These are phyloP conservation scores for Neonectria sp. DNA, from an alignment of 2,329 filamentous ascomycete species.

Conservation along the genomic window DNA sequence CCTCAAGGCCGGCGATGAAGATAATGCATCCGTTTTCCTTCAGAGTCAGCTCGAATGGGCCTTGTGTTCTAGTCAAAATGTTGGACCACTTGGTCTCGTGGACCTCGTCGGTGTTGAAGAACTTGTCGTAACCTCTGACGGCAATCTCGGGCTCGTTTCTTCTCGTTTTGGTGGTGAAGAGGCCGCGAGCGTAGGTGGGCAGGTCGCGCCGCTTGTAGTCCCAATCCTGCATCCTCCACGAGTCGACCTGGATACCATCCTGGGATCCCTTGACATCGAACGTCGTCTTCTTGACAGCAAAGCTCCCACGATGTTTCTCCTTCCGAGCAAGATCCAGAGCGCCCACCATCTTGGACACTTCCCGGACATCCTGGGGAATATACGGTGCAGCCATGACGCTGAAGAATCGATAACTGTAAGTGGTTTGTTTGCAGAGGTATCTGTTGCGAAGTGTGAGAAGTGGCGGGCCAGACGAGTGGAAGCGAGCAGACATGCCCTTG, in stretches of 20 bases:
- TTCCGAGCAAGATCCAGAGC: conserved; percentile 73
- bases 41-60: conserved; percentile 94
- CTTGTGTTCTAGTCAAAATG: conserved; percentile 81
- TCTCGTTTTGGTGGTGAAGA: conserved; percentile 86
- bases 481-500: conserved; percentile 9
- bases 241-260: conserved; percentile 80
- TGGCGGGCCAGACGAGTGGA: background rate
- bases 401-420: background rate
- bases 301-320: conserved; percentile 70
- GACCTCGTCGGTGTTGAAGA: conserved; percentile 95
- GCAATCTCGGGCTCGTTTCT: conserved; percentile 82
- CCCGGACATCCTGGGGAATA: conserved; percentile 76
- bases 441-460: conserved; percentile 23
- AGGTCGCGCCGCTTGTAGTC: conserved; percentile 92
- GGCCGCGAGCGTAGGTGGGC: conserved; percentile 91
- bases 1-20: conserved; percentile 92
- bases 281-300: conserved; percentile 85
- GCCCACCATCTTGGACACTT: conserved; percentile 76
- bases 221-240: conserved; percentile 95
- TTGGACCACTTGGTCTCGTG: conserved; percentile 85
- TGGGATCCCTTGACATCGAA: conserved; percentile 77
- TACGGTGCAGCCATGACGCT: conserved; percentile 68
- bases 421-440: conserved; percentile 1
- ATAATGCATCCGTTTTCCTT: conserved; percentile 99
- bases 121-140: conserved; percentile 96